A percentile compares a stretch with the other conserved stretches of the same genome.
Evolutionary conservation across 1,284 basidiomycete species (phyloP).

Genomic region (Boletus mariae): DNA sequence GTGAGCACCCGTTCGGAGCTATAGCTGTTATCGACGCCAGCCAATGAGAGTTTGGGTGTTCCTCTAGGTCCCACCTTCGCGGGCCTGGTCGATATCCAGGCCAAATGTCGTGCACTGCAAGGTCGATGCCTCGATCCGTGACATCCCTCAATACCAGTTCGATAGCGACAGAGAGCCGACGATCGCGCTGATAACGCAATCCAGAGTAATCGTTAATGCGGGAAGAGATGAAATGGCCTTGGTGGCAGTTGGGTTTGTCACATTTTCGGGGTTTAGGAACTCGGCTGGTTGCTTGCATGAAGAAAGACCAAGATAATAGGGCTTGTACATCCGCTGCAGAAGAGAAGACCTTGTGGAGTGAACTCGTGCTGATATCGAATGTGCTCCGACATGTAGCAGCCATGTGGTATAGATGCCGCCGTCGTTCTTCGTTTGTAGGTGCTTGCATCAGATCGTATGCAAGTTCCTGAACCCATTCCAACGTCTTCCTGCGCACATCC

Average conservation of each 20-base stretch:
- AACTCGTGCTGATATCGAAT: constrained; percentile 32
- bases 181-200: background rate
- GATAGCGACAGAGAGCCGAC: background rate
- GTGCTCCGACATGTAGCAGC: constrained; percentile 40
- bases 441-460: constrained; percentile 19
- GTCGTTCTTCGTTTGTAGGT: constrained; percentile 21
- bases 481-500: constrained; percentile 29
- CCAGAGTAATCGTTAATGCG: too few species aligned
- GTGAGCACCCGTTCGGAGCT: too few species aligned
- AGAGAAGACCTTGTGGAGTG: too few species aligned
- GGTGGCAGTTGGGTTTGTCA: too few species aligned
- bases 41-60: background rate
- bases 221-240: too few species aligned
- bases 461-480: constrained; percentile 36
- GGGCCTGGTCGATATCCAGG: background rate
- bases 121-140: background rate
- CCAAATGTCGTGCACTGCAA: constrained; percentile 1
- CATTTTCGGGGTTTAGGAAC: too few species aligned
- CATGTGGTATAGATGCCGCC: constrained; percentile 29
- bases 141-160: background rate
- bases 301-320: too few species aligned
- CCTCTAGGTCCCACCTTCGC: background rate
- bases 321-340: too few species aligned
- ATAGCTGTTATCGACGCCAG: background rate
- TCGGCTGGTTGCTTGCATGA: too few species aligned